phyloP scores from a whole-genome alignment of 2,329 filamentous ascomycete species.

The Lachnellula willkommii region DNA sequence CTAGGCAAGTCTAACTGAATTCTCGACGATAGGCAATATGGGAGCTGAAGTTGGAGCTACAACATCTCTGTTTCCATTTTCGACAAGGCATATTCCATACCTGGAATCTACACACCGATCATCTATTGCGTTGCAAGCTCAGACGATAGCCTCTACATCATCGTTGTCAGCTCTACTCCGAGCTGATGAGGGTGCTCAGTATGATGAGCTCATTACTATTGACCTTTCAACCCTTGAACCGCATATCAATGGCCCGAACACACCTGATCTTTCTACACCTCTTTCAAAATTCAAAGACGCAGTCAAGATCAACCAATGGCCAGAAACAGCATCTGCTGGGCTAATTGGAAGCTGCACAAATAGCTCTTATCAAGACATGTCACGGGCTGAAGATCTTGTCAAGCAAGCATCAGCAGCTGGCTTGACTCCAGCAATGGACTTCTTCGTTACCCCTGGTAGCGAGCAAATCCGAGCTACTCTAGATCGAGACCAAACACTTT shows the following conservation, averaged over 20 bases:
- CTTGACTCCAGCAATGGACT: slow-evolving; percentile 86
- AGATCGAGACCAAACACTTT: slow-evolving; percentile 30
- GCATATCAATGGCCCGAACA: slow-evolving; percentile 98
- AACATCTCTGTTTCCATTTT: slow-evolving; percentile 96
- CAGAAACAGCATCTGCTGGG: slow-evolving; percentile 91
- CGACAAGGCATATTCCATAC: slow-evolving; percentile 75
- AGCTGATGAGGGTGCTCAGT: slow-evolving; percentile 86
- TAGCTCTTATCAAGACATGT: slow-evolving; percentile 82
- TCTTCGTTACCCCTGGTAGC: slow-evolving; percentile 92
- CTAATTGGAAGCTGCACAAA: slow-evolving; percentile 99
- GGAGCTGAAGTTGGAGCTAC: slow-evolving; percentile 73
- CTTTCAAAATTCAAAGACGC: slow-evolving; percentile 96
- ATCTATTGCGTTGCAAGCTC: slow-evolving; percentile 53
- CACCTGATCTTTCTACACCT: slow-evolving; percentile 92
- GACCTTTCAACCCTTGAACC: slow-evolving; percentile 93
- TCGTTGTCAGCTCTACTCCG: slow-evolving; percentile 59
- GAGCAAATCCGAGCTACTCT: slow-evolving; percentile 97
- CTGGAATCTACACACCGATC: slow-evolving; percentile 75
- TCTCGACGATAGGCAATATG: neutral
- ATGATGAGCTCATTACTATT: slow-evolving; percentile 94
- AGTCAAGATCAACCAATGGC: slow-evolving; percentile 93
- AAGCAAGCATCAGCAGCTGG: slow-evolving; percentile 87
- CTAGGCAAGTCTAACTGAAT: slow-evolving; percentile 50
- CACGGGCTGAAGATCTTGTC: slow-evolving; percentile 83
- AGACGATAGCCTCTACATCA: slow-evolving; percentile 44